Percentiles rank a stretch among this genome's conserved stretches.
phyloP scores from a whole-genome alignment of 257 asterid genomes.

The Solanum appendiculatum region DNA sequence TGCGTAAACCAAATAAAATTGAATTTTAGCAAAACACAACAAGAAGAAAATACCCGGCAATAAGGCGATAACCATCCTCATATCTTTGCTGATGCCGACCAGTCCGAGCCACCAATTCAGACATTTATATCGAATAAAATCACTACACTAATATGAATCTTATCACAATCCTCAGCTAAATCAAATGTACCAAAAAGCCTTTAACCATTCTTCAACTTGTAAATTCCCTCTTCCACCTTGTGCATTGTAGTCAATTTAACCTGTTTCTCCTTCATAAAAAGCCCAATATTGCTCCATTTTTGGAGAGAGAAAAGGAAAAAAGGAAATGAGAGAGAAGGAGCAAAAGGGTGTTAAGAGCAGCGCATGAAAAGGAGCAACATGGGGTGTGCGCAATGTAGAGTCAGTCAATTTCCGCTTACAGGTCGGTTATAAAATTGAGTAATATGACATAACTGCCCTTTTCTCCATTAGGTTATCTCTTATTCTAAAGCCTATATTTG shows the following conservation, averaged over 20 bases:
- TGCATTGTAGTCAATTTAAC: neutral
- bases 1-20: neutral
- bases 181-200: neutral
- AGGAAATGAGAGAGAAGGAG: neutral
- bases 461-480: neutral
- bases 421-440: neutral
- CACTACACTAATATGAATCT: neutral
- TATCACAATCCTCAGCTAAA: neutral
- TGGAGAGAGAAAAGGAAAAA: neutral
- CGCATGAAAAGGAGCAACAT: neutral
- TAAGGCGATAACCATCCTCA: constrained; percentile 33
- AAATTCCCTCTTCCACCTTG: neutral
- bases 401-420: neutral
- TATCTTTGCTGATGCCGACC: constrained; percentile 36
- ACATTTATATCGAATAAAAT: constrained; percentile 1
- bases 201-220: neutral
- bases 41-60: constrained; percentile 18
- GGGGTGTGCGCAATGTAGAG: neutral
- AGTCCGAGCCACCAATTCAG: constrained; percentile 31
- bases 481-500: too few species aligned
- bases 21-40: neutral
- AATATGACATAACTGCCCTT: neutral
- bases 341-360: neutral
- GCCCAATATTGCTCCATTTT: neutral
- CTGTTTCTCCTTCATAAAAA: neutral